These are phyloP conservation scores for Trametes maxima DNA, from an alignment of 768 basidiomycete species.

Conservation along the genomic window DNA sequence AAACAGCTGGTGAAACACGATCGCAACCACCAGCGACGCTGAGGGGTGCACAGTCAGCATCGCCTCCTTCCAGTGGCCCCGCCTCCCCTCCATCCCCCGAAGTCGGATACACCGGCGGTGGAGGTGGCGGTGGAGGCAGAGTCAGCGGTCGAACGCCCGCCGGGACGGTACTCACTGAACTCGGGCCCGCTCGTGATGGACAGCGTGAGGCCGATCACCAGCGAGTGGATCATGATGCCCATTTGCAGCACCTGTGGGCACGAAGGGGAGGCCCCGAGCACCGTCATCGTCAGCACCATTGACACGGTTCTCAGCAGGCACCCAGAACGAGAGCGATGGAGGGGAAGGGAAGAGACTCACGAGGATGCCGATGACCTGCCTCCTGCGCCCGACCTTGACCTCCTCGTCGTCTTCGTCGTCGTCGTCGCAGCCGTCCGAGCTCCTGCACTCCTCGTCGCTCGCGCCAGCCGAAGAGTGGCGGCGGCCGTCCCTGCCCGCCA, in stretches of 20 bases:
- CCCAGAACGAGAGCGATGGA: too few relatives aligned
- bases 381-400: slow-evolving; percentile 40
- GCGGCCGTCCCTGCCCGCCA: slow-evolving; percentile 11
- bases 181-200: slow-evolving; percentile 69
- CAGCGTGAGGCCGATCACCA: slow-evolving; percentile 79
- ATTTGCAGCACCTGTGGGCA: slow-evolving; percentile 70
- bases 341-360: slow-evolving; percentile 41
- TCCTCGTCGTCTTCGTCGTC: slow-evolving; percentile 18
- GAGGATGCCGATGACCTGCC: slow-evolving; percentile 75
- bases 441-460: slow-evolving; percentile 20
- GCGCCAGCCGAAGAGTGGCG: slow-evolving; percentile 12
- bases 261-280: too few relatives aligned
- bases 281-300: too few relatives aligned
- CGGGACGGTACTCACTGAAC: slow-evolving; percentile 52
- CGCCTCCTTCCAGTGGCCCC: too few relatives aligned
- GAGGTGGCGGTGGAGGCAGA: too few relatives aligned
- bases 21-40: slow-evolving; percentile 76
- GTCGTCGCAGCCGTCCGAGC: slow-evolving; percentile 17
- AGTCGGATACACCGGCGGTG: too few relatives aligned
- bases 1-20: slow-evolving; percentile 83
- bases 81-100: too few relatives aligned
- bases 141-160: too few relatives aligned
- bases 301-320: too few relatives aligned
- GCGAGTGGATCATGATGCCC: slow-evolving; percentile 83
- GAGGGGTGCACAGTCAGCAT: neutral